Conservation (phyloP, 1,284 basidiomycete species). For the Mycena citricolor region DNA sequence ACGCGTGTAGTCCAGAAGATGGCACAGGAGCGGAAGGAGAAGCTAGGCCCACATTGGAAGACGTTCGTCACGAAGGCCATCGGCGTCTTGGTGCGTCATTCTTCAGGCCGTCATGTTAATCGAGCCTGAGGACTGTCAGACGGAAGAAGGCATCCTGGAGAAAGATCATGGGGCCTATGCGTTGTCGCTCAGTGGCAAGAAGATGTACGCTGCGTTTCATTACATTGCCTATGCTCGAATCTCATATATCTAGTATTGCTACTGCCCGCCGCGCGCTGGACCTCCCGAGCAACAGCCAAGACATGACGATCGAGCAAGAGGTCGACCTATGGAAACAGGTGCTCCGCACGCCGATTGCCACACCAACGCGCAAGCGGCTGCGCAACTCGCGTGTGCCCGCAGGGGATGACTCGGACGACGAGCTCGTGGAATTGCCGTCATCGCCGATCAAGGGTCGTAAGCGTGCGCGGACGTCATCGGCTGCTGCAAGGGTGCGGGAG, state of each 20-base stretch:
- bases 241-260: slow-evolving; percentile 31
- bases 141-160: slow-evolving; percentile 44
- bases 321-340: slow-evolving; percentile 40
- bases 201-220: slow-evolving; percentile 36
- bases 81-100: slow-evolving; percentile 46
- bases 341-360: no score
- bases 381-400: no score
- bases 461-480: no score
- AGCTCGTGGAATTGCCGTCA: no score
- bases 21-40: slow-evolving; percentile 45
- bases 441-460: no score
- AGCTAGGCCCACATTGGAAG: slow-evolving; percentile 50
- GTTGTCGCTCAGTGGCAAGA: slow-evolving; percentile 46
- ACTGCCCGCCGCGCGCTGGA: slow-evolving; percentile 36
- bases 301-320: no score
- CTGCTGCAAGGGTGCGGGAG: no score
- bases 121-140: slow-evolving; percentile 28
- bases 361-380: no score
- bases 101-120: no score
- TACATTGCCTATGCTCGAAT: not conserved
- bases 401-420: no score
- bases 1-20: slow-evolving; percentile 42
- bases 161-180: slow-evolving; percentile 36
- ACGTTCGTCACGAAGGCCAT: slow-evolving; percentile 50
- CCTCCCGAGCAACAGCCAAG: slow-evolving; percentile 23